Base-by-base conservation (phyloP, 2,329 filamentous ascomycete genomes). In the Talaromyces sp. region DNA sequence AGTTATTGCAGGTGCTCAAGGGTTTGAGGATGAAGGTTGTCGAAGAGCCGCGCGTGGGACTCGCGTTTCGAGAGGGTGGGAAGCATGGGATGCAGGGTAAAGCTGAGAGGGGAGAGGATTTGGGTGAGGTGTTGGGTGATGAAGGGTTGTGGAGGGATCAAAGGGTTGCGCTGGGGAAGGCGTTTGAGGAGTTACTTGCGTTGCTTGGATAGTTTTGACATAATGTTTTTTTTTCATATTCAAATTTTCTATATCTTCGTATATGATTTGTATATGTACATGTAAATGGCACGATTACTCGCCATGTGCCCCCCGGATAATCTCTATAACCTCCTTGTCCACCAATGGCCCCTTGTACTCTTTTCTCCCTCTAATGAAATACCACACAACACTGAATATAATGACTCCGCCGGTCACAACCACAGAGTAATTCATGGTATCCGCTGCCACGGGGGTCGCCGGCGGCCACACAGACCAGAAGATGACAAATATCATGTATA, bases 381-480 rank as follows among this genome's bases (percentile, higher is more conserved):
- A 82, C 62, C 77, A 81, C 0, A 72, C 58, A 3, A 77, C 69
- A 2, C 78, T 76, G 32, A 80, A 75, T 7, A 73, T 64, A 17
- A 81, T 68, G 21, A 80, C 70, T 5, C 71, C 72, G n/a, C 74
- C 72, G 59, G 79, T 81, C 66, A 82, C 79, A 0, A 71, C 66
- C 48, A 76, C 70, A 41, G 74, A 75, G 78, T 79, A 82, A 62
- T 82, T 82, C 77, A 82, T 80, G 5, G 72, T 73, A 56, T 67
- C 62, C 9, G 65, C 62, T 10, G 66, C 65, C 26, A 77, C 75
- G 3, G 67, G 63, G 10, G 67, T 71, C 0, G 65, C 65, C 12
- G 70, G 63, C 0, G 79, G 79, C 78, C 78, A 81, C 53, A 85
- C 81, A 24, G 76, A 79, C 76, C 81, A 86, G 69, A 86, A 85